phyloP scores from a whole-genome alignment of 805 yeast genomes.

The Blastobotrys chiropterorum region DNA sequence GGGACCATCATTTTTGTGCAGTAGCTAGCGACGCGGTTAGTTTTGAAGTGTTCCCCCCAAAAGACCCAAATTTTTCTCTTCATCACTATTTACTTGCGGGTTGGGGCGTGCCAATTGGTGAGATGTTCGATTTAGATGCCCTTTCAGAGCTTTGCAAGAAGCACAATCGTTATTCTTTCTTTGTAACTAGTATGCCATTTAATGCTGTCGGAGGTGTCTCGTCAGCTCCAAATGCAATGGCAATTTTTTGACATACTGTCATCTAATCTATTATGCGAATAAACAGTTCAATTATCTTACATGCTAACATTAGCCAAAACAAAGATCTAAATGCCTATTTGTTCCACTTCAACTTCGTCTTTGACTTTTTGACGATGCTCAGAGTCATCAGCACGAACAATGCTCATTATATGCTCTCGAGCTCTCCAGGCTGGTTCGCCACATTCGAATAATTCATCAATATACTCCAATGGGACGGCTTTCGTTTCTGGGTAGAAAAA shows the following conservation, averaged over 20 bases:
- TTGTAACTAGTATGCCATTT: slow-evolving; percentile 31
- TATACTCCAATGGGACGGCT: not conserved
- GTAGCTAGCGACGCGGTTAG: slow-evolving; percentile 28
- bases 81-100: slow-evolving; percentile 24
- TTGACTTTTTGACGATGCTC: not conserved
- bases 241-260: slow-evolving; percentile 26
- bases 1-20: slow-evolving; percentile 26
- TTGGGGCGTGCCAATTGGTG: slow-evolving; percentile 35
- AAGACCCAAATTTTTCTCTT: slow-evolving; percentile 5
- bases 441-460: not conserved
- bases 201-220: slow-evolving; percentile 33
- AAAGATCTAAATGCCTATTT: not conserved
- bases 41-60: slow-evolving; percentile 24
- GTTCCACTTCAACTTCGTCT: not conserved
- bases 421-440: not conserved
- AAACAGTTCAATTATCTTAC: not conserved
- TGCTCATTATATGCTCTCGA: not conserved
- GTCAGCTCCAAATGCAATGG: slow-evolving; percentile 41
- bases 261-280: too few relatives aligned
- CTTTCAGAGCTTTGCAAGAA: slow-evolving; percentile 26
- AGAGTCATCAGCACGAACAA: not conserved
- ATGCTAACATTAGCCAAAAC: not conserved
- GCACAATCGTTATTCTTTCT: slow-evolving; percentile 27
- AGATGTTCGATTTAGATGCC: slow-evolving; percentile 30
- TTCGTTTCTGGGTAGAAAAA: not conserved